Evolutionary conservation across 1,139 yeast genomes (phyloP), one percentile per base, ranked within the genome.

Genomic region (Saccharomyces hybrid): DNA sequence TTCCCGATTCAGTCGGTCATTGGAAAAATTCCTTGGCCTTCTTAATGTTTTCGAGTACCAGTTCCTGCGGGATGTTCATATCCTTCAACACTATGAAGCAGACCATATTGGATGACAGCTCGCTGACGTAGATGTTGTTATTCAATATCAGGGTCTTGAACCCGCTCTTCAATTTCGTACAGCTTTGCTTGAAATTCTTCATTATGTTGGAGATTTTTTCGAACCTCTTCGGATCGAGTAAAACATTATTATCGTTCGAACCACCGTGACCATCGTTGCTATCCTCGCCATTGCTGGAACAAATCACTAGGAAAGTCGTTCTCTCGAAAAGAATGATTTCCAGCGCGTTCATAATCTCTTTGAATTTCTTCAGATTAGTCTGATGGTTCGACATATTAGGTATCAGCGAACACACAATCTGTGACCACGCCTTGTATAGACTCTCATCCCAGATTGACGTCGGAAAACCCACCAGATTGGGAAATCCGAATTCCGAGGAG

Each of bases 381-480:
- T 91, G 93, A 68, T 90, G 88, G 16, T 83, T 73, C 51, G 82
- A 79, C 82, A 93, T 91, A 68, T 95, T 93, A 9, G 99, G 98
- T 57, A 93, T 91, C 62, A 93, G 77, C 2, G 97, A 87, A 67
- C 98, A 90, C 41, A 93, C 98, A 58, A 93, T 93, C 54, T 86
- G 88, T 3, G 97, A 88, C 99, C 99, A 93, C 0, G 99, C 99
- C 70, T 87, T 88, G 71, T 91, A 93, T 58, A 93, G 77, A 66
- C 95, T 84, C 71, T 93, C 99, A 71, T 93, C 98, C 99, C 99
- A 93, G 57, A 93, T 93, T 3, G 97, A 88, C 0, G 99, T 93
- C 5, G 97, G 93, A 68, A 90, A 91, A 7, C 98, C 97, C 13
- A 81, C 80, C 48, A 90, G 75, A 55, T 82, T 77, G 2, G 69